Percentiles rank a stretch among this genome's conserved stretches.
These are phyloP conservation scores for Climacium dendroides DNA, from an alignment of 225 moss, liverwort and hornwort genomes.

Conservation along the genomic window DNA sequence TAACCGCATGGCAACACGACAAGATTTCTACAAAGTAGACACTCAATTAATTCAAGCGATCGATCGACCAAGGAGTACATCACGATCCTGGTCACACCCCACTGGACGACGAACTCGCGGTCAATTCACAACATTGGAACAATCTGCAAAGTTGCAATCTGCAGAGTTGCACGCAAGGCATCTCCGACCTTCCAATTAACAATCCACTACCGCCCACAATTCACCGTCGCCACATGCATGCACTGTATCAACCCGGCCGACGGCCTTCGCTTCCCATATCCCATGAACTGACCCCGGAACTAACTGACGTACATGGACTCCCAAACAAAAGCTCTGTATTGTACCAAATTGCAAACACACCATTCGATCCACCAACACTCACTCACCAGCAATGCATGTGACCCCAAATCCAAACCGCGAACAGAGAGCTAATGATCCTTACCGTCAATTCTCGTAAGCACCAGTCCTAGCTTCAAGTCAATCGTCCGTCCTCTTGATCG, in stretches of 20 bases:
- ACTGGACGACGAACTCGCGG: not conserved
- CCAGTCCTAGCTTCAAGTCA: not conserved
- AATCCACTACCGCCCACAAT: not conserved
- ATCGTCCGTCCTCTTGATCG: not conserved
- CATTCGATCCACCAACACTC: not conserved
- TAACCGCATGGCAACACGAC: not conserved
- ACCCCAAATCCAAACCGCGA: not conserved
- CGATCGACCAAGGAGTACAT: not conserved
- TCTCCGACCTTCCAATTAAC: not conserved
- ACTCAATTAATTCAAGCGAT: not conserved
- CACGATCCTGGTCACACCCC: not conserved
- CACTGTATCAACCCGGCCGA: not conserved
- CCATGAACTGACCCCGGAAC: not conserved
- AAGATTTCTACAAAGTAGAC: not conserved
- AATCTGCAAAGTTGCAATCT: not conserved
- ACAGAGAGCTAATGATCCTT: not conserved
- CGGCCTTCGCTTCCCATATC: not conserved
- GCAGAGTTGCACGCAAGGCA: not conserved
- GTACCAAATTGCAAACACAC: not conserved
- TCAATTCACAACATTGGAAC: not conserved
- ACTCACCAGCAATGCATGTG: not conserved
- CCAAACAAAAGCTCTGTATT: not conserved
- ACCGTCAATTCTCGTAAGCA: not conserved
- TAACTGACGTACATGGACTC: too few species aligned
- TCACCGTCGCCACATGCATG: not conserved